Percentiles rank a stretch among this genome's conserved stretches.
Conservation (phyloP, 192 early-diverging fungal genomes). For the Gamsiella multidivaricata region DNA sequence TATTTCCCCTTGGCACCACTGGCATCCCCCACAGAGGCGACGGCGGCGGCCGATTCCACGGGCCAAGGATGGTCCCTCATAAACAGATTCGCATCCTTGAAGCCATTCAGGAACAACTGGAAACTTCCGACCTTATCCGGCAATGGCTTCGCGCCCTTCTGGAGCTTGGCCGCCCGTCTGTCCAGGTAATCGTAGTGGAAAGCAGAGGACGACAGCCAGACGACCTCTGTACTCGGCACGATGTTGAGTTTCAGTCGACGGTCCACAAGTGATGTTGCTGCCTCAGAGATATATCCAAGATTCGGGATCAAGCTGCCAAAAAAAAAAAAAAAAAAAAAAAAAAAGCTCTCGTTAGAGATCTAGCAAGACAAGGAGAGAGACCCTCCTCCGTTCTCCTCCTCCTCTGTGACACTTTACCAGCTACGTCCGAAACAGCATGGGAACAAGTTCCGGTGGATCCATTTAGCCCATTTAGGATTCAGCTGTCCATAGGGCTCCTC, state of each 20-base stretch:
- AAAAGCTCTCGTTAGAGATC: not conserved
- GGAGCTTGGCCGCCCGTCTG: conserved; percentile 48
- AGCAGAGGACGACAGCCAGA: conserved; percentile 73
- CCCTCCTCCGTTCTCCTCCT: not conserved
- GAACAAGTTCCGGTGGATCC: conserved; percentile 88
- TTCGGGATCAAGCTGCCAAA: conserved; percentile 81
- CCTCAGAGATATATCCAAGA: conserved; percentile 88
- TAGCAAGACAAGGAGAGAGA: not conserved
- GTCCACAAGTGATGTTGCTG: conserved; percentile 87
- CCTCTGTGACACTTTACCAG: conserved; percentile 54
- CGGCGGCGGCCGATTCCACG: conserved; percentile 4
- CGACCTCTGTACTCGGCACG: conserved; percentile 86
- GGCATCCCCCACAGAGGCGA: not conserved
- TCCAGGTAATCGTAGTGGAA: conserved; percentile 85
- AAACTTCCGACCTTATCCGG: conserved; percentile 87
- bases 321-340: not conserved
- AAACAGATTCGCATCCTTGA: conserved; percentile 86
- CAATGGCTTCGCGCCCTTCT: conserved; percentile 64
- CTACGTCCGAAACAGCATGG: conserved; percentile 91
- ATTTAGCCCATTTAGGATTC: conserved; percentile 92
- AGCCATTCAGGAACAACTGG: conserved; percentile 85
- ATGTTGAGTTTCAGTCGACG: conserved; percentile 77
- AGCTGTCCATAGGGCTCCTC: conserved; percentile 75
- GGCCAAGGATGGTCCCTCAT: conserved; percentile 74
- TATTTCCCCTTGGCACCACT: conserved; percentile 12